These are phyloP conservation scores for Raffaelea arxii DNA, from an alignment of 2,329 filamentous ascomycete genomes.

Conservation along the genomic window DNA sequence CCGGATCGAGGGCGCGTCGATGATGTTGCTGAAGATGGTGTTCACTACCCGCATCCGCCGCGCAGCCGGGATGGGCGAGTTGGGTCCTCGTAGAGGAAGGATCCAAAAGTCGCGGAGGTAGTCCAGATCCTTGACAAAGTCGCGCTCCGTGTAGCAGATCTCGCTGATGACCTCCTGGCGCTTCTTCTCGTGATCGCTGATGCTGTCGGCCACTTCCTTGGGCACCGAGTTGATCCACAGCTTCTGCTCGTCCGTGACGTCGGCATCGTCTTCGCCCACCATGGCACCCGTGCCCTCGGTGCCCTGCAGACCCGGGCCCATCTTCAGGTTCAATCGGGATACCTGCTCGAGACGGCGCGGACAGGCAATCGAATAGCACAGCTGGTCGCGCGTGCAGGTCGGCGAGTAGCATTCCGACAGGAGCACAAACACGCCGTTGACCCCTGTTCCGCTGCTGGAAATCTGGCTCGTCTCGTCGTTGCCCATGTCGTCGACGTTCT, in stretches of 20 bases:
- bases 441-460: conserved; percentile 22
- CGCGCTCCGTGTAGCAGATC: conserved; percentile 95
- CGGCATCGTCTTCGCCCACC: conserved; percentile 67
- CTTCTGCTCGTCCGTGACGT: conserved; percentile 90
- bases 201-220: conserved; percentile 84
- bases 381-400: conserved; percentile 86
- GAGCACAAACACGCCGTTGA: conserved; percentile 94
- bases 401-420: conserved; percentile 97
- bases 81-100: conserved; percentile 70
- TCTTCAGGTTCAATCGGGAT: conserved; percentile 85
- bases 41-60: conserved; percentile 84
- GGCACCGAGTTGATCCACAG: conserved; percentile 98
- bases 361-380: conserved; percentile 97
- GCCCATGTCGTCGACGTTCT: conserved; percentile 84
- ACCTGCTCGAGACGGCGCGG: conserved; percentile 90
- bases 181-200: conserved; percentile 90
- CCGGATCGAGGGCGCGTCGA: conserved; percentile 74
- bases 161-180: conserved; percentile 97
- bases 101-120: conserved; percentile 99
- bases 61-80: conserved; percentile 80
- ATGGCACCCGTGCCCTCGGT: conserved; percentile 42
- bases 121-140: conserved; percentile 98
- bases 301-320: conserved; percentile 74
- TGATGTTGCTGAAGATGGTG: conserved; percentile 91
- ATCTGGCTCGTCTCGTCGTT: conserved; percentile 52